These are phyloP conservation scores for Coriaria nepalensis DNA, from an alignment of 306 rosid species.

Conservation along the genomic window DNA sequence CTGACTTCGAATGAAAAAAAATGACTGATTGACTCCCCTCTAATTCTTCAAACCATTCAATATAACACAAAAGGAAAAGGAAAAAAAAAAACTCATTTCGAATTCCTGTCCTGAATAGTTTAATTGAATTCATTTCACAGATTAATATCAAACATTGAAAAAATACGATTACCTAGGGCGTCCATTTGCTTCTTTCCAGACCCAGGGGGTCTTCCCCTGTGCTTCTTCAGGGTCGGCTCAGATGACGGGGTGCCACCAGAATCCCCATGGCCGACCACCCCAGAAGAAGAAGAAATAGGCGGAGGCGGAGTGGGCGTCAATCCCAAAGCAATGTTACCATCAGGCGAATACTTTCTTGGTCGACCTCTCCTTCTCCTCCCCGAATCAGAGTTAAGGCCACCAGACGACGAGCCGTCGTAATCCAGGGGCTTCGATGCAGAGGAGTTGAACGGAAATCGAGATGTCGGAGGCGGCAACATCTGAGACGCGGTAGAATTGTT, in stretches of 20 bases:
- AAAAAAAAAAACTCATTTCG: neutral
- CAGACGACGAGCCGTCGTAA: conserved; percentile 47
- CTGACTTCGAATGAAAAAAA: too few relatives aligned
- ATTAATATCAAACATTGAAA: neutral
- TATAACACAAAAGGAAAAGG: too few relatives aligned
- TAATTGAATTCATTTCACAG: too few relatives aligned
- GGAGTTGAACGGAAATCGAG: conserved; percentile 52
- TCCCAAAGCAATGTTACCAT: conserved; percentile 62
- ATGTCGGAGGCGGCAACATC: conserved; percentile 26
- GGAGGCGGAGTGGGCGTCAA: conserved; percentile 40
- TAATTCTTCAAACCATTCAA: too few relatives aligned
- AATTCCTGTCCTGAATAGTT: neutral
- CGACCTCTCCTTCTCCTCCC: conserved; percentile 82
- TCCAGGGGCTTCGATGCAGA: conserved; percentile 32
- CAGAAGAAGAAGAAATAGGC: conserved; percentile 30
- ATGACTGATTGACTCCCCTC: too few relatives aligned
- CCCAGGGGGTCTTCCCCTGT: conserved; percentile 76
- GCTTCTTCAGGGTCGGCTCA: conserved; percentile 44
- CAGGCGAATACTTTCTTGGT: conserved; percentile 63
- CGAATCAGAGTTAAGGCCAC: conserved; percentile 34
- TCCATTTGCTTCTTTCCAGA: conserved; percentile 61
- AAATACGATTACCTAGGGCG: conserved; percentile 31
- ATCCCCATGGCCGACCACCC: conserved; percentile 22
- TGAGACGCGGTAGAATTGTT: conserved; percentile 34
- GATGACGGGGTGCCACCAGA: conserved; percentile 39